Percentiles rank a stretch among this genome's conserved stretches.
Conservation (phyloP, 2,329 filamentous ascomycete genomes). For the Nemania sp. region DNA sequence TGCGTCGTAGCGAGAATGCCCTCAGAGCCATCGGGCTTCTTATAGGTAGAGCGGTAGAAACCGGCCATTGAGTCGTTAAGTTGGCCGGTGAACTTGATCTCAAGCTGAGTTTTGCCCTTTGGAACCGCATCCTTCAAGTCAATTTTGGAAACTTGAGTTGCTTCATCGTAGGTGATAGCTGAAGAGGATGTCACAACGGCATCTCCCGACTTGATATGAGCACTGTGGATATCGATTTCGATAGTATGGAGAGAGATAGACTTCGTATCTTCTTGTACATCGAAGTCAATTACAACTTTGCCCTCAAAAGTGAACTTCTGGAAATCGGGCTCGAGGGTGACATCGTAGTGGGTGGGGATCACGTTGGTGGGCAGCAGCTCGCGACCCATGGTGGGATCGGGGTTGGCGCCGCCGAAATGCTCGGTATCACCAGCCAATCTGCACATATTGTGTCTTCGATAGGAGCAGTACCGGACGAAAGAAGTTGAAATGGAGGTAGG, state of each 20-base stretch:
- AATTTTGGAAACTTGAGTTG: constrained; percentile 84
- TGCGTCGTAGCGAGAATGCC: constrained; percentile 91
- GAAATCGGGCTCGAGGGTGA: constrained; percentile 92
- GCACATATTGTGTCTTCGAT: constrained; percentile 79
- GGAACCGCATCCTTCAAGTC: constrained; percentile 79
- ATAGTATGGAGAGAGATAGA: constrained; percentile 89
- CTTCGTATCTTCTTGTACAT: constrained; percentile 85
- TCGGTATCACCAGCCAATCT: constrained; percentile 68
- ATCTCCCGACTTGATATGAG: constrained; percentile 73
- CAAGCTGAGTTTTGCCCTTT: constrained; percentile 82
- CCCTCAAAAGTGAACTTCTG: constrained; percentile 89
- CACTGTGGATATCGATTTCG: constrained; percentile 84
- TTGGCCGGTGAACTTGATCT: constrained; percentile 80
- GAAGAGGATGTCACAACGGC: constrained; percentile 70
- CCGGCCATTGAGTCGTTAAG: constrained; percentile 96
- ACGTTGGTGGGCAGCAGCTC: constrained; percentile 93
- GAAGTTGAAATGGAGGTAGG: constrained; percentile 38
- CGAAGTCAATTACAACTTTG: constrained; percentile 85
- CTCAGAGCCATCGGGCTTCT: constrained; percentile 80
- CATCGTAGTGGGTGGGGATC: constrained; percentile 89
- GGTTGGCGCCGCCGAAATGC: constrained; percentile 65
- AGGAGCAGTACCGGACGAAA: constrained; percentile 71
- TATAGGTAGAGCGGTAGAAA: constrained; percentile 96
- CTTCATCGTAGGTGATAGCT: constrained; percentile 78
- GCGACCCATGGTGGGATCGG: constrained; percentile 68